Conservation (phyloP, 208 protist genomes). For the Leishmania major region DNA sequence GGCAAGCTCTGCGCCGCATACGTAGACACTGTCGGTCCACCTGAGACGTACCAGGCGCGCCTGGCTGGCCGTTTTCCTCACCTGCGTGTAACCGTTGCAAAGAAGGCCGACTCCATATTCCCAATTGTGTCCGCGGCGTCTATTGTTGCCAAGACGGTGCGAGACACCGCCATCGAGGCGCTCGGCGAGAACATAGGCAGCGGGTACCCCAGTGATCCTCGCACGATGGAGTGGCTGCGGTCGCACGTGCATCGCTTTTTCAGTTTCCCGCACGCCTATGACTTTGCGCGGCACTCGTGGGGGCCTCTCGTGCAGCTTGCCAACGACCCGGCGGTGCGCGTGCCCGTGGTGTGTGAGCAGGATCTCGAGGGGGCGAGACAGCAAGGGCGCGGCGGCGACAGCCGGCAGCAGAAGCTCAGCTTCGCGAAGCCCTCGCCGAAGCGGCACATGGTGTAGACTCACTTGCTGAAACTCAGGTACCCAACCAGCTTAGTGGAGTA, state of each 20-base stretch:
- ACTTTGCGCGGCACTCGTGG: conserved; percentile 83
- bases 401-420: conserved; percentile 49
- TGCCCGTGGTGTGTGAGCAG: conserved; percentile 67
- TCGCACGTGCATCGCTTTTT: conserved; percentile 82
- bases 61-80: conserved; percentile 86
- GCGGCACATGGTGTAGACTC: conserved; percentile 55
- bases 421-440: conserved; percentile 67
- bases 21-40: conserved; percentile 94
- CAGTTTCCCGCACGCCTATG: conserved; percentile 44
- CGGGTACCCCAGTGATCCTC: conserved; percentile 85
- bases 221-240: conserved; percentile 69
- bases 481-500: conserved; percentile 21
- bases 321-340: conserved; percentile 52
- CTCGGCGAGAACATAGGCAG: conserved; percentile 69
- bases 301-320: conserved; percentile 66
- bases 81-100: conserved; percentile 81
- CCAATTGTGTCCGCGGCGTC: conserved; percentile 93
- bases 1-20: conserved; percentile 88
- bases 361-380: conserved; percentile 40
- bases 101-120: conserved; percentile 93
- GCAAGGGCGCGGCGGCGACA: conserved; percentile 26
- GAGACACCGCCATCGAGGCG: conserved; percentile 50
- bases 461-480: conserved; percentile 55
- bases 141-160: conserved; percentile 93
- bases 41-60: conserved; percentile 76